These are phyloP conservation scores for Sphaerobolus stellatus DNA, from an alignment of 1,284 basidiomycete genomes.

Conservation along the genomic window DNA sequence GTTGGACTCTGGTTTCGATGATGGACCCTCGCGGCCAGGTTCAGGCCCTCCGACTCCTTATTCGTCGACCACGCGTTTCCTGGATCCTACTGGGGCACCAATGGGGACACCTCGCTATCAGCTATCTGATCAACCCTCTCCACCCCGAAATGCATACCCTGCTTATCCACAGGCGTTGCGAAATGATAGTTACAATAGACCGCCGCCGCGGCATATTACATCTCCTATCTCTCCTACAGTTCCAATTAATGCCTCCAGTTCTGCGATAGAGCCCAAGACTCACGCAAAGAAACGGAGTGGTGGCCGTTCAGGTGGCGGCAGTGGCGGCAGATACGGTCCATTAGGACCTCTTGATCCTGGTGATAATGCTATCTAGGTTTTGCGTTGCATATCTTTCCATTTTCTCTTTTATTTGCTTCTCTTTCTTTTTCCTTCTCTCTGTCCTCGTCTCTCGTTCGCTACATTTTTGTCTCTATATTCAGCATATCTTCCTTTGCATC, in stretches of 20 bases:
- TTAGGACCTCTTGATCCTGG: conserved; percentile 74
- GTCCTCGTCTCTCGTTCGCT: neutral
- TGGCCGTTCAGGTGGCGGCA: conserved; percentile 32
- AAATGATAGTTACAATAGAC: conserved; percentile 39
- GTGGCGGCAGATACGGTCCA: conserved; percentile 63
- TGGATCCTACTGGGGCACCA: conserved; percentile 29
- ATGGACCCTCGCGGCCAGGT: too few relatives aligned
- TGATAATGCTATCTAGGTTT: conserved; percentile 28
- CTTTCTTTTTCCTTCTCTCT: conserved; percentile 4
- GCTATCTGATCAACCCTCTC: conserved; percentile 52
- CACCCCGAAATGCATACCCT: conserved; percentile 51
- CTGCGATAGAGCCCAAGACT: conserved; percentile 40
- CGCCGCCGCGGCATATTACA: conserved; percentile 35
- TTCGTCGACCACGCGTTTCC: conserved; percentile 3
- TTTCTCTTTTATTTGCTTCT: neutral
- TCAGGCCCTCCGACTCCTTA: conserved; percentile 17
- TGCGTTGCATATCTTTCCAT: neutral
- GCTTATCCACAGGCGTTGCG: conserved; percentile 48
- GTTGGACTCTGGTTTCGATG: conserved; percentile 85
- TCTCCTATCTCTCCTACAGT: conserved; percentile 49
- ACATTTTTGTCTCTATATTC: too few relatives aligned
- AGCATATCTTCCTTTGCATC: neutral
- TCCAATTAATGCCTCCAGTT: conserved; percentile 32
- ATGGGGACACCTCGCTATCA: conserved; percentile 54
- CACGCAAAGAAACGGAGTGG: conserved; percentile 46